Conservation (phyloP, 805 yeast genomes). For the Hanseniaspora occidentalis region DNA sequence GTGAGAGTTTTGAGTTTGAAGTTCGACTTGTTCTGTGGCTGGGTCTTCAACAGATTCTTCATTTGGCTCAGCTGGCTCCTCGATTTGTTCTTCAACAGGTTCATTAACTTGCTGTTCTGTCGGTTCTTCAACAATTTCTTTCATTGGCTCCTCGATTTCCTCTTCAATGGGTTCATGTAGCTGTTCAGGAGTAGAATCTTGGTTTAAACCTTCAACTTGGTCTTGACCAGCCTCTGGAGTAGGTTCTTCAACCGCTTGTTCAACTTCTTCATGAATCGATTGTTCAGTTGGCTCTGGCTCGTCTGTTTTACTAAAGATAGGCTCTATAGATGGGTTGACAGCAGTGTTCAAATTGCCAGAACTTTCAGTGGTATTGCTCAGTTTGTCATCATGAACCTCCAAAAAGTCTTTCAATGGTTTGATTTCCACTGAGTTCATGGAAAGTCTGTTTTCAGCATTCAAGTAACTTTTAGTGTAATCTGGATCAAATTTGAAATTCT, state of each 20-base stretch:
- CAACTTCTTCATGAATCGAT: conserved; percentile 1
- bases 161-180: too few relatives aligned
- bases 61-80: conserved; percentile 9
- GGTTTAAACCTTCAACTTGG: neutral
- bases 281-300: too few relatives aligned
- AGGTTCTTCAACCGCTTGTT: neutral
- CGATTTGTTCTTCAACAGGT: conserved; percentile 7
- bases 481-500: conserved; percentile 1
- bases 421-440: neutral
- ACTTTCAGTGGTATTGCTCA: too few relatives aligned
- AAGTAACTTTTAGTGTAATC: conserved; percentile 2
- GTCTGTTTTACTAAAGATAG: too few relatives aligned
- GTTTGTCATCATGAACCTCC: too few relatives aligned
- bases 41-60: conserved; percentile 7
- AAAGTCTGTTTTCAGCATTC: neutral
- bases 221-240: conserved; percentile 1
- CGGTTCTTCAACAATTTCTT: neutral
- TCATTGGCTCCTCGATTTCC: conserved; percentile 4
- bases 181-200: too few relatives aligned
- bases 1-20: conserved; percentile 8
- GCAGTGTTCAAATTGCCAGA: too few relatives aligned
- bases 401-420: conserved; percentile 1
- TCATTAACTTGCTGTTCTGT: conserved; percentile 5
- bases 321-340: too few relatives aligned
- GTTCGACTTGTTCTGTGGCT: conserved; percentile 6